Percentiles rank a stretch among this genome's conserved stretches.
These are phyloP conservation scores for Moesziomyces sp. DNA, from an alignment of 1,284 basidiomycete genomes.

Conservation along the genomic window DNA sequence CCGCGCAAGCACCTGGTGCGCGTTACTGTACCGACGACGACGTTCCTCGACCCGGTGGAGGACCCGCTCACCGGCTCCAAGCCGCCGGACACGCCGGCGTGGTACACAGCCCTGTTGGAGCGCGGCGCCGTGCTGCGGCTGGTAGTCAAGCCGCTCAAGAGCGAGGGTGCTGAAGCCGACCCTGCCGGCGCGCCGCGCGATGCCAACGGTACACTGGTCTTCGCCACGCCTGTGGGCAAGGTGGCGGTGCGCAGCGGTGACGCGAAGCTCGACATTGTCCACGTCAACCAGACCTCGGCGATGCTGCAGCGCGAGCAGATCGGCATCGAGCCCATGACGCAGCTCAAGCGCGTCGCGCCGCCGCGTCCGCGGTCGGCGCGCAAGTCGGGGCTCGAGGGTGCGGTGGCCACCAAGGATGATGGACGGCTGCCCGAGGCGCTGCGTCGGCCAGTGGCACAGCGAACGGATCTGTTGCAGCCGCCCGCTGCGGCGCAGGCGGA, in stretches of 20 bases:
- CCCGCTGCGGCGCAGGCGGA: neutral
- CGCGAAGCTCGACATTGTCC: constrained; percentile 47
- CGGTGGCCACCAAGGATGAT: constrained; percentile 5
- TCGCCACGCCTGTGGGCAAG: constrained; percentile 36
- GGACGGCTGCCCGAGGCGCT: constrained; percentile 30
- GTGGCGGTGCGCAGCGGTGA: constrained; percentile 40
- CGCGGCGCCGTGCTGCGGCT: constrained; percentile 52
- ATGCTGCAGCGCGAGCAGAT: constrained; percentile 60
- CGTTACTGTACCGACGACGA: constrained; percentile 47
- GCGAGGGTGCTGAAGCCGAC: constrained; percentile 11
- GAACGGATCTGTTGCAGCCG: constrained; percentile 19
- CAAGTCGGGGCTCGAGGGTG: constrained; percentile 16
- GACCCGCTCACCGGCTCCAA: constrained; percentile 41
- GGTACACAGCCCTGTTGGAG: constrained; percentile 39
- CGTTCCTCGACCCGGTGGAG: constrained; percentile 44
- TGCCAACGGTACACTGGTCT: constrained; percentile 10
- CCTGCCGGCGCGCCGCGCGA: constrained; percentile 2
- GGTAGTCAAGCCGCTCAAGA: constrained; percentile 35
- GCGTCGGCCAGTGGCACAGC: constrained; percentile 20
- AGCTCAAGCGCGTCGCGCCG: constrained; percentile 30
- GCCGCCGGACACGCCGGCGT: constrained; percentile 42
- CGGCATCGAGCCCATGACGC: constrained; percentile 41
- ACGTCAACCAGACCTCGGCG: constrained; percentile 61
- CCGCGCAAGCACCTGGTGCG: constrained; percentile 63
- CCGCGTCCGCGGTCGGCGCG: constrained; percentile 28